Base-by-base conservation (phyloP, 495 filamentous ascomycete genomes). In the Polyplosphaeria fusca region DNA sequence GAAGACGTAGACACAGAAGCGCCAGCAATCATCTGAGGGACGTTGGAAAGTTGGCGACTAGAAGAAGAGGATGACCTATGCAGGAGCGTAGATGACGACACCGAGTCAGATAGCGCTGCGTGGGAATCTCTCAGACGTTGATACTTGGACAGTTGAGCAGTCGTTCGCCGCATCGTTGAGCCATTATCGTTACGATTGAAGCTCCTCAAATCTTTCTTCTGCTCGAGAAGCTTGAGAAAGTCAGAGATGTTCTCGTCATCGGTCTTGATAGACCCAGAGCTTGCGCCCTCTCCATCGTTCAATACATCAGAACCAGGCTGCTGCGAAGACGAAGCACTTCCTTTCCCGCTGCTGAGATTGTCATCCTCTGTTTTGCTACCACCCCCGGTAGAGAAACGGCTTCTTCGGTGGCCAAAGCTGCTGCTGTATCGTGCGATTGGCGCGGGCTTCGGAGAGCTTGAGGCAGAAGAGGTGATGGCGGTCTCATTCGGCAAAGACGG, bases 231-330 rank as follows among this genome's bases (percentile, higher is more conserved):
- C 58, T 91, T 93, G 47, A 97, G 69, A 65, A 96, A 98, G 28
- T 95, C 91, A 0, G 88, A 89, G 26, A 96, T 93, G 44, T 91
- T 87, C 57, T 94, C 90, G 66, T 95, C 89, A 63, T 95, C 91
- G 1, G 85, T 86, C 52, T 87, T 86, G 24, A 91, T 79, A 0
- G 88, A 92, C 18, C 87, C 86, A 0, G 86, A 88, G 69, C 87
- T 92, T 7, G 77, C 84, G 5, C 79, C 85, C 20, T 59, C 63
- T 0, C 73, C 72, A 65, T 95, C 90, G 11, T 87, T 78, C 30
- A 94, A 79, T 18, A 91, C 72, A 11, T 87, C 91, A 22, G 91
- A 95, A 19, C 90, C 89, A 14, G 89, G 91, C 60, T 94, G 89
- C 28, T 81, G 88, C 5, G 91, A 95, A 1, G 91, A 94, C 5